Evolutionary conservation across 495 filamentous ascomycete species (phyloP), one percentile per base, ranked within the genome.

Genomic region (Polyplosphaeria fusca): DNA sequence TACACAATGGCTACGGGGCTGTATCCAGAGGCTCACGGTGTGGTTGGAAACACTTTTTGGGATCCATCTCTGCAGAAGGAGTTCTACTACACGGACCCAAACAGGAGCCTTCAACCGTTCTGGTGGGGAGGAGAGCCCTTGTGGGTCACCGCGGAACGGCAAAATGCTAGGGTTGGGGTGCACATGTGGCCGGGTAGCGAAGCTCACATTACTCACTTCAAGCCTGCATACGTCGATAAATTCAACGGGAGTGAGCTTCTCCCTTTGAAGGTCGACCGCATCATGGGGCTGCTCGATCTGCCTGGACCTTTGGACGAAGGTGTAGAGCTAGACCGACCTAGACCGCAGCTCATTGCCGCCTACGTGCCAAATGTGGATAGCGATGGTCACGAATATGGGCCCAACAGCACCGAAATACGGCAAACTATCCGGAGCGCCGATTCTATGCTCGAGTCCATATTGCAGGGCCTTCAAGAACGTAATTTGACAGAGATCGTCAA

Each of bases 121-220:
- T 98, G 94, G 94, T 99, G 94, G 93, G 76, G 76, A 48, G 91
- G 89, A 0, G 91, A 96, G 64, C 93, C 93, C 0, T 72, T 99
- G 38, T 99, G 93, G 93, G 83, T 85, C 28, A 92, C 93, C 0
- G 91, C 93, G 5, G 91, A 96, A 66, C 82, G 83, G 28, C 80
- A 84, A 48, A 84, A 84, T 4, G 74, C 95, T 44, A 80, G 76
- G 49, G 82, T 82, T 25, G 94, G 88, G 14, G 84, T 97, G 24
- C 94, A 97, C 67, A 99, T 99, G 93, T 99, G 93, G 93, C 93
- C 94, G 0, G 93, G 94, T 2, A 91, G 86, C 18, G 94, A 97
- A 70, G 90, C 89, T 1, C 84, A 88, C 61, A 79, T 88, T 58
- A 74, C 80, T 22, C 75, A 73, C 9, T 71, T 82, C 27, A 84